Evolutionary conservation across 2,329 filamentous ascomycete genomes (phyloP).

Genomic region (Hymenoscyphus infarciens): DNA sequence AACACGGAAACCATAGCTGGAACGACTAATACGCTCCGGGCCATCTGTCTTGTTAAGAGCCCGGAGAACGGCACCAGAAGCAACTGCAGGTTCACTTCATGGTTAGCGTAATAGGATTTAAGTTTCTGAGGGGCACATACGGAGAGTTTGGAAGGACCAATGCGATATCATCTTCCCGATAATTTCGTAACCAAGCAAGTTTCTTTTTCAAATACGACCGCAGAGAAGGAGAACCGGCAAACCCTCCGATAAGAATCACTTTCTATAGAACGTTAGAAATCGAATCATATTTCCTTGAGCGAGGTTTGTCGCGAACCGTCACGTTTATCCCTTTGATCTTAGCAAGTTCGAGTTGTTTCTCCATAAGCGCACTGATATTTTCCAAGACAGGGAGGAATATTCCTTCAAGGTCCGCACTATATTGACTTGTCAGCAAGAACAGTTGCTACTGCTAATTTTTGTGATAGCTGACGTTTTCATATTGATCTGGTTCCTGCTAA

Average conservation of each 20-base stretch:
- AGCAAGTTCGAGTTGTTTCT: conserved; percentile 11
- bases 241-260: conserved; percentile 22
- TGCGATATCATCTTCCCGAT: neutral
- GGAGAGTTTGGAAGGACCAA: neutral
- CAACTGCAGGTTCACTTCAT: conserved; percentile 15
- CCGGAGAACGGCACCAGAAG: conserved; percentile 16
- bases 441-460: no score
- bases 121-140: neutral
- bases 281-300: neutral
- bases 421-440: neutral
- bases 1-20: conserved; percentile 16
- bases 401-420: conserved; percentile 8
- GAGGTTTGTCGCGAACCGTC: conserved; percentile 2
- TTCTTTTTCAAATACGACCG: conserved; percentile 1
- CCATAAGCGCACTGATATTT: conserved; percentile 10
- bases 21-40: conserved; percentile 14
- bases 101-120: neutral
- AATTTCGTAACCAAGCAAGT: neutral
- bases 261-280: conserved; percentile 11
- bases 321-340: conserved; percentile 7
- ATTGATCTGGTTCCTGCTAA: conserved; percentile 6
- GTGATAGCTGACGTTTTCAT: conserved; percentile 10
- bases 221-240: conserved; percentile 11
- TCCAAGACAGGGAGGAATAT: conserved; percentile 13
- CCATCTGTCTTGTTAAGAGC: conserved; percentile 21